phyloP scores from a whole-genome alignment of 371 early-diverging fungal genomes.

The Actinomortierella ambigua region DNA sequence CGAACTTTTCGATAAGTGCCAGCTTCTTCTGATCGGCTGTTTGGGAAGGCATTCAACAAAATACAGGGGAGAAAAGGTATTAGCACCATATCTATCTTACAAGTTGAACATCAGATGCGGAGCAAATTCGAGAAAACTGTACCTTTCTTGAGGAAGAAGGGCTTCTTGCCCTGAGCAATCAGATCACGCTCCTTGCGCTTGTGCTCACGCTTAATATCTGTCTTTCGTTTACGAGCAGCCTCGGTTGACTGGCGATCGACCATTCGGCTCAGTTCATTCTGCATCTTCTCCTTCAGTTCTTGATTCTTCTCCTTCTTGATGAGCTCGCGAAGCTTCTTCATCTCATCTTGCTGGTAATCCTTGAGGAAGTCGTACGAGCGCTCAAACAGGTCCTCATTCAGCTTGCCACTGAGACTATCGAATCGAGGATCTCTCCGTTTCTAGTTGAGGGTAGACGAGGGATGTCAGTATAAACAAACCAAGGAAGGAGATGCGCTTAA shows the following conservation, averaged over 20 bases:
- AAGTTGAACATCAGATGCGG: not conserved
- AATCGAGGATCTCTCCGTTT: conserved; percentile 90
- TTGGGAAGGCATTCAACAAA: not conserved
- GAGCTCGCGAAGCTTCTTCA: conserved; percentile 63
- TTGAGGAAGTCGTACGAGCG: conserved; percentile 84
- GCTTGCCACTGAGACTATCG: conserved; percentile 80
- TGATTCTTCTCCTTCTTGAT: conserved; percentile 68
- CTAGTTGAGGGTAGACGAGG: no score
- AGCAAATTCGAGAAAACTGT: conserved; percentile 22
- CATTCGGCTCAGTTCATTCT: conserved; percentile 58
- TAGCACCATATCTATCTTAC: no score
- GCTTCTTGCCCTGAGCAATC: conserved; percentile 85
- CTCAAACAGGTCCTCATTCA: conserved; percentile 86
- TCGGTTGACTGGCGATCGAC: conserved; percentile 53
- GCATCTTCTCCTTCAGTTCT: conserved; percentile 54
- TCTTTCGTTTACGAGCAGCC: conserved; percentile 59
- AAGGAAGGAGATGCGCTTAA: not conserved
- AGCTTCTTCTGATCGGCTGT: conserved; percentile 80
- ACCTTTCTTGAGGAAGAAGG: conserved; percentile 88
- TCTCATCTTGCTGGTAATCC: conserved; percentile 75
- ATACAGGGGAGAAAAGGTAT: not conserved
- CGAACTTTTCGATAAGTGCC: conserved; percentile 80
- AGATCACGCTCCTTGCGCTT: conserved; percentile 80
- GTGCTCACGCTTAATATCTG: conserved; percentile 72
- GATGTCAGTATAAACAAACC: no score